phyloP scores from a whole-genome alignment of 148 eudicot genomes.

The Linanthus parryae region DNA sequence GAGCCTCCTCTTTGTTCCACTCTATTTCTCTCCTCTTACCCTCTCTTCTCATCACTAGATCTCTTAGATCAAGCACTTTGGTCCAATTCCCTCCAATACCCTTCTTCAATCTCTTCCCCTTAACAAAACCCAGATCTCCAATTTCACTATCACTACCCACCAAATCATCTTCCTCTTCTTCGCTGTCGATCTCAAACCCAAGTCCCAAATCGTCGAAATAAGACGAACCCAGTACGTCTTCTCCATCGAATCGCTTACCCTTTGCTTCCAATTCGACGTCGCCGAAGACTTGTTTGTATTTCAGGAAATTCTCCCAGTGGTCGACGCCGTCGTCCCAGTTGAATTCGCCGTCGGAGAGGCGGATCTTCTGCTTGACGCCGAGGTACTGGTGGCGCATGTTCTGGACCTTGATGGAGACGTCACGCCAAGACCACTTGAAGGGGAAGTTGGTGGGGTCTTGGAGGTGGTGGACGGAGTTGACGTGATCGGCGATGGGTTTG shows the following conservation, averaged over 20 bases:
- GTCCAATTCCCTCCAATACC: conserved; percentile 23
- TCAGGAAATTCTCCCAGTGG: conserved; percentile 80
- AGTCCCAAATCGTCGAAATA: conserved; percentile 26
- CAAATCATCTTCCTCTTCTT: conserved; percentile 27
- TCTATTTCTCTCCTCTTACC: conserved; percentile 61
- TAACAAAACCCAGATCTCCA: conserved; percentile 21
- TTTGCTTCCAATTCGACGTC: conserved; percentile 61
- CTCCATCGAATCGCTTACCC: conserved; percentile 21
- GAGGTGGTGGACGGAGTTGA: conserved; percentile 60
- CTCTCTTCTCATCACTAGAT: conserved; percentile 48
- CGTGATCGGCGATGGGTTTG: conserved; percentile 85
- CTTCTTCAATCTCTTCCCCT: conserved; percentile 31
- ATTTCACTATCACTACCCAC: conserved; percentile 17
- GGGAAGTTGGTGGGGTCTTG: conserved; percentile 56
- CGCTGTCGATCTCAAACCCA: conserved; percentile 42
- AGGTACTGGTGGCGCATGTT: conserved; percentile 94
- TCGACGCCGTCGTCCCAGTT: conserved; percentile 73
- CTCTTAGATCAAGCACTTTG: conserved; percentile 54
- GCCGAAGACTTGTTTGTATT: conserved; percentile 80
- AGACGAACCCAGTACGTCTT: too few species aligned
- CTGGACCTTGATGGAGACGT: conserved; percentile 85
- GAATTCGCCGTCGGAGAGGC: conserved; percentile 39
- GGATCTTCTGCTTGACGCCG: conserved; percentile 81
- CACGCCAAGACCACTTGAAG: conserved; percentile 89
- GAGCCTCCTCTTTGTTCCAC: conserved; percentile 40